Base-by-base conservation (phyloP, 306 rosid species). In the Benincasa hispida region DNA sequence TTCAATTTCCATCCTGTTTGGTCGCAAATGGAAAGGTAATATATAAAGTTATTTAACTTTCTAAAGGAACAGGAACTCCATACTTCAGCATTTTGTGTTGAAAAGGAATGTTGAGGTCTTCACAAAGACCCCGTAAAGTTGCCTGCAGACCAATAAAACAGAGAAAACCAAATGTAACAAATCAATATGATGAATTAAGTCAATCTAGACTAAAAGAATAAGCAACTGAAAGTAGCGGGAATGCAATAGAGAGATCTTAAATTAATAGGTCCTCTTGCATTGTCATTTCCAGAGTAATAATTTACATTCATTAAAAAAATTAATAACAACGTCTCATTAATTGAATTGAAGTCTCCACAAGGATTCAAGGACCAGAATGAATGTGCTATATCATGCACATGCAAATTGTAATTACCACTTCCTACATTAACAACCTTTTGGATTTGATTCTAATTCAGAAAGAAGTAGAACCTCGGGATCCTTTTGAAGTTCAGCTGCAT, bases 41-140 rank as follows among this genome's bases (percentile, higher is more conserved):
- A 35, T 72, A 47, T 14, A 35, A 35, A 61, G 18, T 21, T 22
- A 24, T 81, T 39, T 32, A 73, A 58, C 70, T 63, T 78, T 75
- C 73, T 61, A 51, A 63, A 35, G 34, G 77, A 63, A 59, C 17
- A 68, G 32, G 66, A 70, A 30, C 53, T 83, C 79, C 89, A 58
- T 87, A 89, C 97, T 78, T 85, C 81, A 90, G 90, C 97, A 92
- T 92, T 74, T 85, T 58, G 68, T 86, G 80, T 80, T 88, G 93
- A 77, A 88, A 92, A 79, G 96, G 89, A 82, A 90, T 92, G 39
- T 78, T 85, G 76, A 92, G 82, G 30, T 92, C 91, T 74, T 88
- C 87, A 81, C 96, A 92, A 77, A 92, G 93, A 80, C 88, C 81
- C 3, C 81, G 83, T 25, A 92, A 79, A 14, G 91, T 86, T 83